These are phyloP conservation scores for Lactifluus subvellereus DNA, from an alignment of 768 basidiomycete species.

Conservation along the genomic window DNA sequence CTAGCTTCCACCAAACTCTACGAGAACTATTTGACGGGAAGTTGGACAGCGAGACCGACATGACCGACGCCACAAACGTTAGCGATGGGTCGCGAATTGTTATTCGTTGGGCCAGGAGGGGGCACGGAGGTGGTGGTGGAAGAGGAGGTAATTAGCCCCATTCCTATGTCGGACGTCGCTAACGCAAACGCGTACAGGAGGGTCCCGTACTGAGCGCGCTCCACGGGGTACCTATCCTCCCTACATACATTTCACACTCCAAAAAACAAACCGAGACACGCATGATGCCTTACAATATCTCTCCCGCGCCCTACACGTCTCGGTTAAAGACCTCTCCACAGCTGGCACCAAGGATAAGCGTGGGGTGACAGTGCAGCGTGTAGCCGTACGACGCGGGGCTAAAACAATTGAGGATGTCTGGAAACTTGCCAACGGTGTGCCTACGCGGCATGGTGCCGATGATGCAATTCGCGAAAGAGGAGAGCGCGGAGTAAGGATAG, in stretches of 20 bases:
- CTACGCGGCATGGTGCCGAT: conserved; percentile 46
- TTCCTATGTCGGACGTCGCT: neutral
- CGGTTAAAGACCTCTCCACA: conserved; percentile 75
- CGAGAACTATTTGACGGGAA: conserved; percentile 79
- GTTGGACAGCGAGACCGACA: conserved; percentile 77
- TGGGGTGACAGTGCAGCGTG: conserved; percentile 91
- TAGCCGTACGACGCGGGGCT: conserved; percentile 69
- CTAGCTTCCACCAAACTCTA: conserved; percentile 73
- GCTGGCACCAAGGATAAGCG: conserved; percentile 99
- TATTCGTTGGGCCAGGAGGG: conserved; percentile 68
- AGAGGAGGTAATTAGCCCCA: conserved; percentile 32
- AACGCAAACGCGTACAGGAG: conserved; percentile 6
- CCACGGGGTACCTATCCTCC: conserved; percentile 68
- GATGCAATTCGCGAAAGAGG: conserved; percentile 68
- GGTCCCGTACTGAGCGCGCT: conserved; percentile 37
- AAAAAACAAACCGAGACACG: conserved; percentile 96
- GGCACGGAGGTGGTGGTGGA: conserved; percentile 44
- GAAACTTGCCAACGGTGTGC: conserved; percentile 69
- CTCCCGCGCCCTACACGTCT: conserved; percentile 69
- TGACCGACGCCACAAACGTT: conserved; percentile 36
- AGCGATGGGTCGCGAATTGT: conserved; percentile 72
- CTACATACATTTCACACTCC: conserved; percentile 93
- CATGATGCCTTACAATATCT: conserved; percentile 87
- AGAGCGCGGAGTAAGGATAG: conserved; percentile 83
- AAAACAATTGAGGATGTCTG: conserved; percentile 82